A percentile compares a stretch with the other conserved stretches of the same genome.
phyloP scores from a whole-genome alignment of 768 basidiomycete genomes.

The Auricularia cornea region DNA sequence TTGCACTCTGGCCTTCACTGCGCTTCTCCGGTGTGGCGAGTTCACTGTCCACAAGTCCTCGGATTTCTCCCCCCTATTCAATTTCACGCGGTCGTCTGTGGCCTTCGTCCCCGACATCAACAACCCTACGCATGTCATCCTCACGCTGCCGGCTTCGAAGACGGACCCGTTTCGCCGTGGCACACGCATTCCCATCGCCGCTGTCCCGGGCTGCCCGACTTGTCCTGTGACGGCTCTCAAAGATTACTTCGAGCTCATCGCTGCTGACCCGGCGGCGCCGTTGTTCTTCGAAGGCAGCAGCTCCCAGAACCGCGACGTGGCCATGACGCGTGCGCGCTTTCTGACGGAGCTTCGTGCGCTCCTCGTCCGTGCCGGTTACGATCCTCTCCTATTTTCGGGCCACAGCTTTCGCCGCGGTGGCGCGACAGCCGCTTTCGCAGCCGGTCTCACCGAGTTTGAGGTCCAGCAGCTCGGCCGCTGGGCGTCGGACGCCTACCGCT shows the following conservation, averaged over 20 bases:
- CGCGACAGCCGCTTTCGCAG: conserved; percentile 23
- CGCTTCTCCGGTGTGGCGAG: conserved; percentile 17
- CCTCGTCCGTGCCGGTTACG: conserved; percentile 4
- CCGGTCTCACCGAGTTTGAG: conserved; percentile 24
- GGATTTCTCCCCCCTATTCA: conserved; percentile 9
- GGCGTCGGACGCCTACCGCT: conserved; percentile 30
- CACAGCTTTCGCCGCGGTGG: no score
- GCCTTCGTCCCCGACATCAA: conserved; percentile 20
- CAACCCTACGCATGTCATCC: conserved; percentile 10
- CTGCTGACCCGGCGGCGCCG: conserved; percentile 1
- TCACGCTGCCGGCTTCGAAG: conserved; percentile 28
- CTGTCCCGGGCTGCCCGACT: conserved; percentile 9
- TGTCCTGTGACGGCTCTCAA: conserved; percentile 9
- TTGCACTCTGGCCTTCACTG: conserved; percentile 15
- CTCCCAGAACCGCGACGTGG: neutral
- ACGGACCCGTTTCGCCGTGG: conserved; percentile 29
- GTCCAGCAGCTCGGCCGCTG: conserved; percentile 32
- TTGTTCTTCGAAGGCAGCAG: conserved; percentile 8
- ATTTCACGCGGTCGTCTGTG: conserved; percentile 19
- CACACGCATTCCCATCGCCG: conserved; percentile 16
- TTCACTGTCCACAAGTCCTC: conserved; percentile 9
- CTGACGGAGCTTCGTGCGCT: neutral
- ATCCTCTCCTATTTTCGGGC: conserved; percentile 6
- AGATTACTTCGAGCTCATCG: conserved; percentile 3
- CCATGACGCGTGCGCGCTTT: conserved; percentile 7